A percentile compares a stretch with the other conserved stretches of the same genome.
Evolutionary conservation across 805 yeast species (phyloP).

Genomic region (Kodamaea laetipori): DNA sequence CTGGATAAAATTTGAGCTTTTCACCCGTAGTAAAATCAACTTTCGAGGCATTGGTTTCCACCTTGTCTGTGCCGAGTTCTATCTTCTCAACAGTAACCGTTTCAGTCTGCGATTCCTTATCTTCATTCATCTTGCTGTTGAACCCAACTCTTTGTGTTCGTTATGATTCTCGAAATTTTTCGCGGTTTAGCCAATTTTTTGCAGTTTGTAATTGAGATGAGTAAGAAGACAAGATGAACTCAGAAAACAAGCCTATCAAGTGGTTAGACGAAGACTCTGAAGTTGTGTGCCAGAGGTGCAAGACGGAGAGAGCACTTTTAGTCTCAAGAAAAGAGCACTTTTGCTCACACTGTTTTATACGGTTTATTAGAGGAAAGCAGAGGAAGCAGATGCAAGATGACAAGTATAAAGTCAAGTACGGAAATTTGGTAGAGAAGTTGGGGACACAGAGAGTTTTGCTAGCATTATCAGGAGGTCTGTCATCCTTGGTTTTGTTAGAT

Average conservation of each 20-base stretch:
- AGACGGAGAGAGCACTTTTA: constrained; percentile 41
- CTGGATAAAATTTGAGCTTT: constrained; percentile 76
- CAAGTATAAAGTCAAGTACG: constrained; percentile 69
- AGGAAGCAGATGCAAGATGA: constrained; percentile 76
- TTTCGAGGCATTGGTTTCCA: constrained; percentile 36
- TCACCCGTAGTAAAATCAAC: constrained; percentile 64
- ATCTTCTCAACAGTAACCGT: background rate
- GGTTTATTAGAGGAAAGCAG: constrained; percentile 77
- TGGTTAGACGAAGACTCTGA: constrained; percentile 20
- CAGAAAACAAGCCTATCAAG: constrained; percentile 15
- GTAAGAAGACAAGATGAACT: background rate
- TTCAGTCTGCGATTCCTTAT: no score
- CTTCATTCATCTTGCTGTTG: no score
- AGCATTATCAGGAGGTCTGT: constrained; percentile 65
- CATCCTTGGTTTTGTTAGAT: constrained; percentile 71
- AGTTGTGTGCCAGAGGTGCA: constrained; percentile 52
- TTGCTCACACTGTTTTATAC: constrained; percentile 66
- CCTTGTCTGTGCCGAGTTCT: constrained; percentile 25
- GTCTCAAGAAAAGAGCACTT: constrained; percentile 64
- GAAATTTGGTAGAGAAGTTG: constrained; percentile 35
- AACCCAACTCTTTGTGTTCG: no score
- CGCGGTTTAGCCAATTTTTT: constrained; percentile 2
- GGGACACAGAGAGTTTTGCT: constrained; percentile 51
- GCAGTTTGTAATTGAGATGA: constrained; percentile 5
- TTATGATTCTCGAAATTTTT: background rate